These are phyloP conservation scores for Phytomonas sp. DNA, from an alignment of 208 protist genomes.

Conservation along the genomic window DNA sequence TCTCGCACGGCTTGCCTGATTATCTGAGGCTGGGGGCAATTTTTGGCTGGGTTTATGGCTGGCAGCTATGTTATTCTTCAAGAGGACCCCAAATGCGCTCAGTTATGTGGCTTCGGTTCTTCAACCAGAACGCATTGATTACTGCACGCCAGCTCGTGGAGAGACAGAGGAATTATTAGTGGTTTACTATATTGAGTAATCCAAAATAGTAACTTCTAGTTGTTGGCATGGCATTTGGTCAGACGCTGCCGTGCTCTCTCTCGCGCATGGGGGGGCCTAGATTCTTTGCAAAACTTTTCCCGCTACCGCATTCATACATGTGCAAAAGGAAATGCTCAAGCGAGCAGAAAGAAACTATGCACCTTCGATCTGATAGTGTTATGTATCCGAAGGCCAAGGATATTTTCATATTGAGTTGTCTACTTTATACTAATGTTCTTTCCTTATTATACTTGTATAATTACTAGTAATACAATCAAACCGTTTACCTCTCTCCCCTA, in stretches of 20 bases:
- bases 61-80: conserved; percentile 60
- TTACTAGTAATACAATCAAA: no score
- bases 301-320: neutral
- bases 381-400: neutral
- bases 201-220: neutral
- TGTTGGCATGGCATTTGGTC: neutral
- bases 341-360: neutral
- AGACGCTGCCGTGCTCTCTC: neutral
- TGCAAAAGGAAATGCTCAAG: neutral
- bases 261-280: neutral
- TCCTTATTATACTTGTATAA: no score
- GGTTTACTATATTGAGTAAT: neutral
- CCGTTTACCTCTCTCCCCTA: neutral
- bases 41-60: conserved; percentile 71
- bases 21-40: conserved; percentile 49
- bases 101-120: conserved; percentile 37
- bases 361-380: neutral
- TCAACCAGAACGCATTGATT: conserved; percentile 15
- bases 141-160: neutral
- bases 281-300: neutral
- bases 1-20: conserved; percentile 38
- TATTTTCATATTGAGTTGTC: neutral
- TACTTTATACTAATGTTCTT: no score
- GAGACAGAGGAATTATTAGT: neutral
- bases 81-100: conserved; percentile 33